Base-by-base conservation (phyloP, 106 monocot species). In the Triglochin maritima region DNA sequence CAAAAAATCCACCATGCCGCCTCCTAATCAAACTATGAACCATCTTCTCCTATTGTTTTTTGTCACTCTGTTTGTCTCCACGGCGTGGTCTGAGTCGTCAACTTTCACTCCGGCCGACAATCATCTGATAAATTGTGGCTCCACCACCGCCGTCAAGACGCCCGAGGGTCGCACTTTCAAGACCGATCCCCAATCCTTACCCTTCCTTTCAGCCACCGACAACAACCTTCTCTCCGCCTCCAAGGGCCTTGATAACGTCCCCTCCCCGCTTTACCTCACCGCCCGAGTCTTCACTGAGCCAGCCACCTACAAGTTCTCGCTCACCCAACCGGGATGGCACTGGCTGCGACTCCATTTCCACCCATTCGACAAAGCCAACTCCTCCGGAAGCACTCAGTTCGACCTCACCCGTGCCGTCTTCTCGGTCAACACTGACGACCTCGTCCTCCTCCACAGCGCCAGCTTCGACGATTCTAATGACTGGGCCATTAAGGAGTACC, bases 371-470 rank as follows among this genome's bases (percentile, higher is more conserved):
- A 74, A 59, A 65, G 9, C 70, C 63, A 6, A 6, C 16, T 50
- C 67, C n/a, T n/a, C n/a, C 17, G 47, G 44, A 6, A 73, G 57
- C 73, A 72, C 73, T 59, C 47, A 79, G 47, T 75, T 73, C 66
- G 68, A 83, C 74, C 92, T 93, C 55, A 73, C 83, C 7, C 41
- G 29, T 29, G 85, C 92, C 65, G 70, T 72, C 41, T 88, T 93
- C 70, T 80, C 85, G 52, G 88, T 86, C 66, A 67, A 55, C 57
- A 83, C 92, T 55, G 85, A 81, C 61, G 74, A 72, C 10, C 71
- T 74, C 75, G 88, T 93, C 61, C 85, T 93, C 50, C 81, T 93
- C 66, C 85, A 93, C 49, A 81, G 79, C 78, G 88, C 85, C 79
- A 77, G 54, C 54, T 5, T 76, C 17, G 71, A 74, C 51, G 69